phyloP scores from a whole-genome alignment of 2,329 filamentous ascomycete genomes.

The Ophiostoma perfectum region DNA sequence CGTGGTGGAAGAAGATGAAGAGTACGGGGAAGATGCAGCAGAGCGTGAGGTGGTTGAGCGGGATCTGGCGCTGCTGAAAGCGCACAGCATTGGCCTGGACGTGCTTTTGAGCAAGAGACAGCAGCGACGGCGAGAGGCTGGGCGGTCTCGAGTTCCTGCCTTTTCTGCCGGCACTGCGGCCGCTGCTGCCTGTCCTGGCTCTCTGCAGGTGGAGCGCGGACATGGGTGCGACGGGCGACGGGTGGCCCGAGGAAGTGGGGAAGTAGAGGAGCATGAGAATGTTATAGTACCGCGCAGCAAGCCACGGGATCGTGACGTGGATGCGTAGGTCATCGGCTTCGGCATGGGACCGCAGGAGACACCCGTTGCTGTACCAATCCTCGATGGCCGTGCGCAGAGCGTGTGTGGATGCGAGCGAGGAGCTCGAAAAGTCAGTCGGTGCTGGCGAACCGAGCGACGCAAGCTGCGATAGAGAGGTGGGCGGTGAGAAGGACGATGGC shows the following conservation, averaged over 20 bases:
- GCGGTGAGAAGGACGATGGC: slow-evolving; percentile 4
- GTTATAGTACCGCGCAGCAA: slow-evolving; percentile 41
- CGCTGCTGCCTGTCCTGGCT: neutral
- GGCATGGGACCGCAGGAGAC: slow-evolving; percentile 37
- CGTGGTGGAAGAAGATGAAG: slow-evolving; percentile 14
- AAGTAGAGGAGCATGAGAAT: slow-evolving; percentile 41
- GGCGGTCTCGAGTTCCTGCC: neutral
- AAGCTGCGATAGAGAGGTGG: slow-evolving; percentile 16
- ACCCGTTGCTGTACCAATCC: slow-evolving; percentile 44
- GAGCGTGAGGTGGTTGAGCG: slow-evolving; percentile 40
- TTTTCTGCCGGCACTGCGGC: neutral
- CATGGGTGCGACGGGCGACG: slow-evolving; percentile 30
- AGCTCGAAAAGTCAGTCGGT: slow-evolving; percentile 21
- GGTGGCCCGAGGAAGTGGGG: slow-evolving; percentile 27
- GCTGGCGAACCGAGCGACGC: slow-evolving; percentile 29
- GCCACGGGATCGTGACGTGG: slow-evolving; percentile 42
- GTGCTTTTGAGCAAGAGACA: slow-evolving; percentile 39
- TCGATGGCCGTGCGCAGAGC: slow-evolving; percentile 41
- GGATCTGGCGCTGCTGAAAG: slow-evolving; percentile 40
- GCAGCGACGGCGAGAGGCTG: slow-evolving; percentile 27
- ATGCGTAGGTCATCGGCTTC: slow-evolving; percentile 42
- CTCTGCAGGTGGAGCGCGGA: slow-evolving; percentile 31
- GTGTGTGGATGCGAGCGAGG: slow-evolving; percentile 31
- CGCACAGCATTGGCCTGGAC: slow-evolving; percentile 40
- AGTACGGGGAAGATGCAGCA: slow-evolving; percentile 37